These are phyloP conservation scores for Ophiostoma quercus DNA, from an alignment of 2,329 filamentous ascomycete species.

Conservation along the genomic window DNA sequence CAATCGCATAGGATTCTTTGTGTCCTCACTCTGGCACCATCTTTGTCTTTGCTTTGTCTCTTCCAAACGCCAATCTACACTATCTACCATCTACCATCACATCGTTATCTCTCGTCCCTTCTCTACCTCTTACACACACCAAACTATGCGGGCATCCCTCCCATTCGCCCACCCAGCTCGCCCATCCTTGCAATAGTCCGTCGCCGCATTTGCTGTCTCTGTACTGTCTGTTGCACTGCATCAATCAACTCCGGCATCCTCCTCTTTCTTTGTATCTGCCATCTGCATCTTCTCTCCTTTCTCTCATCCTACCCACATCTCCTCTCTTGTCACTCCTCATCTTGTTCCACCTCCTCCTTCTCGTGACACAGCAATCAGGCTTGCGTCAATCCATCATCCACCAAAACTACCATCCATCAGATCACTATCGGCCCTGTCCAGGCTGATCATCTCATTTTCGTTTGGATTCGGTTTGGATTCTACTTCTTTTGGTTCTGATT, in stretches of 20 bases:
- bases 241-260: conserved; percentile 9
- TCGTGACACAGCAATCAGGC: background rate
- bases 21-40: background rate
- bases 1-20: background rate
- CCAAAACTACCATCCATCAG: too few relatives aligned
- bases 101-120: conserved; percentile 1
- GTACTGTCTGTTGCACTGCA: conserved; percentile 17
- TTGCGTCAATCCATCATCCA: conserved; percentile 1
- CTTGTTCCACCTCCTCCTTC: background rate
- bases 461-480: background rate
- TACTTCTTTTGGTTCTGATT: background rate
- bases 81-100: background rate
- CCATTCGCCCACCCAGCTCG: conserved; percentile 21
- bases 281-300: background rate
- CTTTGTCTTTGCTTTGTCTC: background rate
- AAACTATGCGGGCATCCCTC: conserved; percentile 22
- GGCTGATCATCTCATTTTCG: background rate
- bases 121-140: background rate
- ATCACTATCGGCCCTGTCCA: background rate
- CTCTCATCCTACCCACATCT: background rate
- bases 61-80: background rate
- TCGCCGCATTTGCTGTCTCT: background rate
- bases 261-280: background rate
- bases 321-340: background rate
- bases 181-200: conserved; percentile 1